phyloP scores from a whole-genome alignment of 2,329 filamentous ascomycete species.

The Colletotrichum liriopes region DNA sequence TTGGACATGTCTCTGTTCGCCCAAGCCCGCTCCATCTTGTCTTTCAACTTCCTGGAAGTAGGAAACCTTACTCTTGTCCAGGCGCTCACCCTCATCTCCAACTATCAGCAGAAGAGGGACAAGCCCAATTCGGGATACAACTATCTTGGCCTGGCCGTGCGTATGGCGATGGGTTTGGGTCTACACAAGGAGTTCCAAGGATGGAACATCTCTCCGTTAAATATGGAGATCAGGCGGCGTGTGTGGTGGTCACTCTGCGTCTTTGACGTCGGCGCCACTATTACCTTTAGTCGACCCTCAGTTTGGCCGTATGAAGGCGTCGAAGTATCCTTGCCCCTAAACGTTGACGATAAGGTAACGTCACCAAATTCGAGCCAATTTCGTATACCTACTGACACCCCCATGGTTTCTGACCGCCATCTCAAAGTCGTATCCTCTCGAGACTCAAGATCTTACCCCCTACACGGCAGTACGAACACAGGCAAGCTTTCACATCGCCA shows the following conservation, averaged over 20 bases:
- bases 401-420: constrained; percentile 51
- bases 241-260: constrained; percentile 59
- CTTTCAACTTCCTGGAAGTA: constrained; percentile 44
- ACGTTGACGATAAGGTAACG: constrained; percentile 48
- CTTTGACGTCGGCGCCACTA: constrained; percentile 61
- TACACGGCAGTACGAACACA: constrained; percentile 62
- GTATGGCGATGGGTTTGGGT: constrained; percentile 65
- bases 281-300: constrained; percentile 54
- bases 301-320: constrained; percentile 45
- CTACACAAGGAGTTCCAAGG: constrained; percentile 61
- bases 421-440: constrained; percentile 51
- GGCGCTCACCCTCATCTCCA: constrained; percentile 50
- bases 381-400: not conserved
- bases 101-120: constrained; percentile 62
- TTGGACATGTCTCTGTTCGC: constrained; percentile 22
- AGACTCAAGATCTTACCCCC: constrained; percentile 58
- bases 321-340: constrained; percentile 53
- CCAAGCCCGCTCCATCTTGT: constrained; percentile 25
- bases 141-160: constrained; percentile 62
- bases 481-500: constrained; percentile 61
- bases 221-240: constrained; percentile 55
- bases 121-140: constrained; percentile 67
- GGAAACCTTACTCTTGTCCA: constrained; percentile 52
- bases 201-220: constrained; percentile 51
- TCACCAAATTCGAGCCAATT: not conserved